Conservation (phyloP, 345 rosid species). For the Eucalyptus fibrosa region DNA sequence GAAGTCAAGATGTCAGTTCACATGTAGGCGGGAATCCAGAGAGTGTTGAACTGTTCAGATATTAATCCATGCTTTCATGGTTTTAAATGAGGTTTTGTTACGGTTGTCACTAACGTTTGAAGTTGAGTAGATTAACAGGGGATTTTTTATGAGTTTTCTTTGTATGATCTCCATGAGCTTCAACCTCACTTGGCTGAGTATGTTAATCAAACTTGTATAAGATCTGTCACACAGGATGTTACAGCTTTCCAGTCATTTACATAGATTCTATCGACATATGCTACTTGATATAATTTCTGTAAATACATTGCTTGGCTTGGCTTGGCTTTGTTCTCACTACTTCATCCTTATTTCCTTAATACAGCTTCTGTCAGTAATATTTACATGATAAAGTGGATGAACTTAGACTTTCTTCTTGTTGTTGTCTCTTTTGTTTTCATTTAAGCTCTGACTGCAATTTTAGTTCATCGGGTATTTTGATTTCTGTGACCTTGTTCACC, state of each 20-base stretch:
- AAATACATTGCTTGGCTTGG: neutral
- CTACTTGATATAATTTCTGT: neutral
- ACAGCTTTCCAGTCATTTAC: neutral
- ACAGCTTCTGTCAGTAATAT: neutral
- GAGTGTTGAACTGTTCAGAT: neutral
- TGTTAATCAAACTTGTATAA: neutral
- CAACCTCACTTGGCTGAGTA: neutral
- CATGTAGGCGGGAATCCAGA: neutral
- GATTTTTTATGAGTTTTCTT: neutral
- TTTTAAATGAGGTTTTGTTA: neutral
- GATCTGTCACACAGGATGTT: neutral
- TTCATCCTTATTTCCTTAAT: neutral
- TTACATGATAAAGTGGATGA: neutral
- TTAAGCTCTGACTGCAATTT: neutral
- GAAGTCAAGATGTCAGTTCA: neutral
- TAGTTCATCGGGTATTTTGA: neutral
- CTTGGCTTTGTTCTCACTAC: neutral
- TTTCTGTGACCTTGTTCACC: neutral
- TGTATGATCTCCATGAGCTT: neutral
- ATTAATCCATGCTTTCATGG: neutral
- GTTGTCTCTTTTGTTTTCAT: neutral
- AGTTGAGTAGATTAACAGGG: neutral
- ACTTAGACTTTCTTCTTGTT: neutral
- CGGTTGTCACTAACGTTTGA: neutral
- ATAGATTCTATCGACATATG: neutral